phyloP scores from a whole-genome alignment of 257 asterid genomes.

The Solanum bukasovii region DNA sequence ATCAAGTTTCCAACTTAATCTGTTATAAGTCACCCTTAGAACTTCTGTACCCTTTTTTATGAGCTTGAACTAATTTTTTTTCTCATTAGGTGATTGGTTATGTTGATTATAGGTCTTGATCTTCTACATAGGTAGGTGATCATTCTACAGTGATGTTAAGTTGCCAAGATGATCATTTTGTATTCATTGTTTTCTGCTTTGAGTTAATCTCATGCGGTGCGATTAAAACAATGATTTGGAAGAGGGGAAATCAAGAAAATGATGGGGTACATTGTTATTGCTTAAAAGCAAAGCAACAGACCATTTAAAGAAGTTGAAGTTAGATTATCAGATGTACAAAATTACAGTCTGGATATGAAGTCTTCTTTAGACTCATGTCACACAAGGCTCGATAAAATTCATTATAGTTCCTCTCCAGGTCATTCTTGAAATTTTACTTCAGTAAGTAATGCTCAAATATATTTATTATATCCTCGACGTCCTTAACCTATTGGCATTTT shows the following conservation, averaged over 20 bases:
- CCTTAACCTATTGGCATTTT: neutral
- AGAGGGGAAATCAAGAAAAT: neutral
- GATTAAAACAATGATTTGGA: neutral
- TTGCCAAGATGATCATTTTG: neutral
- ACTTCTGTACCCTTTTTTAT: neutral
- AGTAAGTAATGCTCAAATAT: neutral
- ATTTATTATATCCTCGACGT: neutral
- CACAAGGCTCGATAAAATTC: neutral
- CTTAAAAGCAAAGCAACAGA: neutral
- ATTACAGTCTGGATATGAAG: neutral
- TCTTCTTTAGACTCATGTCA: neutral
- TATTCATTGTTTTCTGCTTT: neutral
- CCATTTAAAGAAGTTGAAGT: neutral
- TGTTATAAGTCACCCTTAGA: neutral
- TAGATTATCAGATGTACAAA: neutral
- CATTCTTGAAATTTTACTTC: neutral
- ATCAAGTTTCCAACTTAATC: neutral
- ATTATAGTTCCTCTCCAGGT: neutral
- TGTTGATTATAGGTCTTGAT: neutral
- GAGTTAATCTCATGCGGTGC: neutral
- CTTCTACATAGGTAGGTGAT: neutral
- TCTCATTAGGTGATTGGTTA: neutral
- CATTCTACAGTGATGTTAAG: neutral
- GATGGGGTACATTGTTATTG: neutral
- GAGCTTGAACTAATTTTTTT: neutral